These are phyloP conservation scores for Aureobasidium musti DNA, from an alignment of 2,329 filamentous ascomycete species.

Conservation along the genomic window DNA sequence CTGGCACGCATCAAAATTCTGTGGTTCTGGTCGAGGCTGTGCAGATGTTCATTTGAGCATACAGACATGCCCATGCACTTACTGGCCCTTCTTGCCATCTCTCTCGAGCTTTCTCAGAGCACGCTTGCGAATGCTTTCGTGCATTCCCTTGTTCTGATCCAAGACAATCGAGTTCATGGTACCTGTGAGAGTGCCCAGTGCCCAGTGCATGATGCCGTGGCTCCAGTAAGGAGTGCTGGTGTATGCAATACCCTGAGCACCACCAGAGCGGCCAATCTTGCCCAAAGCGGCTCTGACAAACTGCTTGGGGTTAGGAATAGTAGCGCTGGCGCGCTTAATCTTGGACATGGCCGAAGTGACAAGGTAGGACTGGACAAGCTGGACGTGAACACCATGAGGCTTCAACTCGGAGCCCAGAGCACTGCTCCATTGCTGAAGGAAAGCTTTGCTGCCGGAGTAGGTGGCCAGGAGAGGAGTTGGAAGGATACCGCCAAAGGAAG, in stretches of 20 bases:
- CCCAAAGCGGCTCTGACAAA: slow-evolving; percentile 78
- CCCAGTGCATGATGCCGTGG: slow-evolving; percentile 86
- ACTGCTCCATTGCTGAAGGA: slow-evolving; percentile 94
- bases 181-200: slow-evolving; percentile 63
- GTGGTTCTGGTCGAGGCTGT: neutral
- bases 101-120: slow-evolving; percentile 82
- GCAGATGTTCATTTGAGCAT: neutral
- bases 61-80: neutral
- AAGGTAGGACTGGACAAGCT: slow-evolving; percentile 88
- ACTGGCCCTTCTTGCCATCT: slow-evolving; percentile 67
- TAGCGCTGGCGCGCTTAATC: slow-evolving; percentile 72
- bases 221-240: slow-evolving; percentile 93
- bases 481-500: slow-evolving; percentile 89
- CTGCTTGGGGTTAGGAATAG: slow-evolving; percentile 77
- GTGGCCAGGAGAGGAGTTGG: slow-evolving; percentile 92
- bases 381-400: slow-evolving; percentile 79
- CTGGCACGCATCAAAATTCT: neutral
- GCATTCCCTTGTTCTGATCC: slow-evolving; percentile 68
- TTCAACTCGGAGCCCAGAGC: slow-evolving; percentile 82
- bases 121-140: slow-evolving; percentile 76
- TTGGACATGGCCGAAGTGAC: slow-evolving; percentile 98
- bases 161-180: slow-evolving; percentile 60
- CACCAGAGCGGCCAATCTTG: slow-evolving; percentile 77
- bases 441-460: slow-evolving; percentile 97
- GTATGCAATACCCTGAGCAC: slow-evolving; percentile 75